phyloP scores from a whole-genome alignment of 345 rosid species.

The Syzygium grande region DNA sequence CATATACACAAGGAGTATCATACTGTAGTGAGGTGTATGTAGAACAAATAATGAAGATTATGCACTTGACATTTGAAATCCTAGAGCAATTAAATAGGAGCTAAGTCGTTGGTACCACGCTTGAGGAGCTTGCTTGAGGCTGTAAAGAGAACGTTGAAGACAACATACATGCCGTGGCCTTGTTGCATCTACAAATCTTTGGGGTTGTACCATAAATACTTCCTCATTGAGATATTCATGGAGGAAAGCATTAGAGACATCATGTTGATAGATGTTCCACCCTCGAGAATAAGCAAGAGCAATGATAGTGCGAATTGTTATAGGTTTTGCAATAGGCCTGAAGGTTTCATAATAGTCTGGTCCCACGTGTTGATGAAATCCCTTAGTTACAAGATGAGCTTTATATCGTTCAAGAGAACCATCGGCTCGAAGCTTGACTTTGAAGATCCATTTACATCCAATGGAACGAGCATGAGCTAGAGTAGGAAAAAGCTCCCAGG shows the following conservation, averaged over 20 bases:
- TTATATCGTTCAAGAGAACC: not conserved
- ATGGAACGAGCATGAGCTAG: not conserved
- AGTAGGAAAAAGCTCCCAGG: not conserved
- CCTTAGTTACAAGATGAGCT: not conserved
- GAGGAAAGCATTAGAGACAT: not conserved
- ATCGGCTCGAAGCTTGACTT: not conserved
- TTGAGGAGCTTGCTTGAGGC: not conserved
- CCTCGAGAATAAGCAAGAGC: not conserved
- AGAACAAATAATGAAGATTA: not conserved
- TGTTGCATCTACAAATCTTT: not conserved
- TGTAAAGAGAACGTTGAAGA: not conserved
- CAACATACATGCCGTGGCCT: not conserved
- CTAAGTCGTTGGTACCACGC: not conserved
- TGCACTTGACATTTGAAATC: not conserved
- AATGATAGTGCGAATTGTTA: not conserved
- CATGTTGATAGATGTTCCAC: not conserved
- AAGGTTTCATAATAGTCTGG: not conserved
- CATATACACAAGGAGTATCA: not conserved
- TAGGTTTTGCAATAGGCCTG: not conserved
- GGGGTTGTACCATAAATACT: not conserved
- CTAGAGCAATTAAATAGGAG: not conserved
- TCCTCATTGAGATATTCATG: not conserved
- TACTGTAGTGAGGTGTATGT: not conserved
- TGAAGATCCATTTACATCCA: not conserved
- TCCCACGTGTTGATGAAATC: not conserved